These are phyloP conservation scores for Skeletonema potamos DNA, from an alignment of 108 stramenopile genomes.

Conservation along the genomic window DNA sequence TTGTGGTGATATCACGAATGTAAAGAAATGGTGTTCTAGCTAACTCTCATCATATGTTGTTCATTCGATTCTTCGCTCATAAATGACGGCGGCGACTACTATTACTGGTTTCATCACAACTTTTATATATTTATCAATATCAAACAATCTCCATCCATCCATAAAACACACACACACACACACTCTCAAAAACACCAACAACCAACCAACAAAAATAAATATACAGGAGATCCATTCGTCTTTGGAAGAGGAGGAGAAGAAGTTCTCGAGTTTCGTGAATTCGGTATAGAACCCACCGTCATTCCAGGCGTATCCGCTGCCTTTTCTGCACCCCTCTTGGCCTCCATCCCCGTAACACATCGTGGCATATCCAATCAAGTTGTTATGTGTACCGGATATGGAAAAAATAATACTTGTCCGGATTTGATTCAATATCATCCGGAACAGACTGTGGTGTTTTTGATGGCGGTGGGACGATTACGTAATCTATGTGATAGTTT, in stretches of 20 bases:
- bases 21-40: too few species aligned
- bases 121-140: too few species aligned
- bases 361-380: conserved; percentile 94
- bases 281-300: conserved; percentile 79
- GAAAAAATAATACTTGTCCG: conserved; percentile 76
- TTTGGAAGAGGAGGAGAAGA: conserved; percentile 98
- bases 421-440: conserved; percentile 84
- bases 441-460: conserved; percentile 88
- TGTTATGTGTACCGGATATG: conserved; percentile 92
- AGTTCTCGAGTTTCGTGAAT: conserved; percentile 85
- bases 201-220: too few species aligned
- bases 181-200: too few species aligned
- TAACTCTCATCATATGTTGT: too few species aligned
- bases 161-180: too few species aligned
- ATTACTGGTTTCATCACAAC: too few species aligned
- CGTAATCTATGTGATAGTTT: conserved; percentile 59
- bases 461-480: conserved; percentile 89
- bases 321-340: conserved; percentile 94
- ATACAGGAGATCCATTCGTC: conserved; percentile 94
- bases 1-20: too few species aligned
- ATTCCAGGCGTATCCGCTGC: conserved; percentile 93
- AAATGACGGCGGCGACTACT: too few species aligned
- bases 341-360: conserved; percentile 95
- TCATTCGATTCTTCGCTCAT: too few species aligned
- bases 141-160: too few species aligned